Percentiles rank a stretch among this genome's conserved stretches.
Conservation (phyloP, 768 basidiomycete genomes). For the Pisolithus tinctorius region DNA sequence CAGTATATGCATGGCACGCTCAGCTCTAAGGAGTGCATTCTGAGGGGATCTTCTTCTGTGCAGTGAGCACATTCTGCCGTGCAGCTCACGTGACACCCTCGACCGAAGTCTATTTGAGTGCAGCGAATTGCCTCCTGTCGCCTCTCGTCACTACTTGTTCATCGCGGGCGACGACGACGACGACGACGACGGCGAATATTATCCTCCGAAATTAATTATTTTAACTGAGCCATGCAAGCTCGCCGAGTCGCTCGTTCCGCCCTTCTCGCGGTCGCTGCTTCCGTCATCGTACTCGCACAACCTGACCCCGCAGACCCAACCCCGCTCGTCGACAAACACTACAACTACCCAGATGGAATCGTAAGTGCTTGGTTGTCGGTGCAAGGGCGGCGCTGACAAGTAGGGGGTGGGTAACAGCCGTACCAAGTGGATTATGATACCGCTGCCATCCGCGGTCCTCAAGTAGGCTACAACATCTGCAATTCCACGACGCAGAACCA, state of each 20-base stretch:
- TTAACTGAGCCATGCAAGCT: background rate
- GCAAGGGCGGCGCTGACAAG: background rate
- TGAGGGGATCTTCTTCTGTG: too few relatives aligned
- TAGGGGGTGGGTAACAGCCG: constrained; percentile 29
- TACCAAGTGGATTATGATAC: constrained; percentile 40
- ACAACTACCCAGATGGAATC: constrained; percentile 36
- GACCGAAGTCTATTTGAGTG: constrained; percentile 19
- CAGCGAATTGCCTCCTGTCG: background rate
- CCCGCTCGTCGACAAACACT: constrained; percentile 42
- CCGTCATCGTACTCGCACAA: constrained; percentile 27
- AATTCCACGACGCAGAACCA: constrained; percentile 60
- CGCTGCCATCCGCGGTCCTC: constrained; percentile 43
- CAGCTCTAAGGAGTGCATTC: too few relatives aligned
- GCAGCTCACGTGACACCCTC: background rate
- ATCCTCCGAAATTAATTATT: background rate
- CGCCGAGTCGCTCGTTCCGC: constrained; percentile 31
- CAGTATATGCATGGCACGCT: too few relatives aligned
- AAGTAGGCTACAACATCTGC: constrained; percentile 61
- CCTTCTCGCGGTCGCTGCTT: constrained; percentile 26
- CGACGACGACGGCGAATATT: background rate
- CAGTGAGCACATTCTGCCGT: too few relatives aligned
- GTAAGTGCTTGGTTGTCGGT: constrained; percentile 22
- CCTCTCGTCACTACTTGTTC: background rate
- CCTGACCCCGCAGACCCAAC: constrained; percentile 35
- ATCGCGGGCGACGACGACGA: background rate